A percentile compares a stretch with the other conserved stretches of the same genome.
Evolutionary conservation across 176 grass and related monocot species (phyloP).

Genomic region (Triticum timopheevii): DNA sequence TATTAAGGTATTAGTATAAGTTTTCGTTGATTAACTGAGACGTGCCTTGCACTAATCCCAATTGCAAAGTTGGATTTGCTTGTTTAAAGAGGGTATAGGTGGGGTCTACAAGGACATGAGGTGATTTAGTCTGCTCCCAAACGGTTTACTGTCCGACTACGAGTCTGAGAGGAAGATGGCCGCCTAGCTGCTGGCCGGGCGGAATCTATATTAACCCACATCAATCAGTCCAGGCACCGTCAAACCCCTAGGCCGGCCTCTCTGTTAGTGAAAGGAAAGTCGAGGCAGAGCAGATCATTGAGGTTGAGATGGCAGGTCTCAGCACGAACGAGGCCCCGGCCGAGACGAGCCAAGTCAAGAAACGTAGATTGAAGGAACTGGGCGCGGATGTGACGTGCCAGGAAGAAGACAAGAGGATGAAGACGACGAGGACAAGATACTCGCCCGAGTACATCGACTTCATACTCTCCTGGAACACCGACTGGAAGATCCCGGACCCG

Average conservation of each 20-base stretch:
- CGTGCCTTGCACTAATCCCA: too few relatives aligned
- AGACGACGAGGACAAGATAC: neutral
- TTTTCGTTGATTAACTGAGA: too few relatives aligned
- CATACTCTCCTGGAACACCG: neutral
- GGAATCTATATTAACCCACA: neutral
- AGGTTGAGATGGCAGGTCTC: neutral
- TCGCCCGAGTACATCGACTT: neutral
- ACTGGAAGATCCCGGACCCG: neutral
- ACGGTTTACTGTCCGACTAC: too few relatives aligned
- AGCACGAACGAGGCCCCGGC: neutral
- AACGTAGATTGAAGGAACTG: neutral
- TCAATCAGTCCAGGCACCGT: neutral
- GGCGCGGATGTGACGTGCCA: neutral
- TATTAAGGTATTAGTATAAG: too few relatives aligned
- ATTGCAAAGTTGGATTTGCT: too few relatives aligned
- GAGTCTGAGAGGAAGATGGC: neutral
- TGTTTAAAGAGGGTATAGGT: too few relatives aligned
- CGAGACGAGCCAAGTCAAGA: neutral
- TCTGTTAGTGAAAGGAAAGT: neutral
- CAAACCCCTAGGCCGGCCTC: neutral
- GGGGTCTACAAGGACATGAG: too few relatives aligned
- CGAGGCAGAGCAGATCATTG: neutral
- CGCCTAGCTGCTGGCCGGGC: too few relatives aligned
- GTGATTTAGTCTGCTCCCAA: too few relatives aligned
- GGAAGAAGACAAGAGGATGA: neutral